Base-by-base conservation (phyloP, 2,329 filamentous ascomycete genomes). In the Hypoxylon sp. region DNA sequence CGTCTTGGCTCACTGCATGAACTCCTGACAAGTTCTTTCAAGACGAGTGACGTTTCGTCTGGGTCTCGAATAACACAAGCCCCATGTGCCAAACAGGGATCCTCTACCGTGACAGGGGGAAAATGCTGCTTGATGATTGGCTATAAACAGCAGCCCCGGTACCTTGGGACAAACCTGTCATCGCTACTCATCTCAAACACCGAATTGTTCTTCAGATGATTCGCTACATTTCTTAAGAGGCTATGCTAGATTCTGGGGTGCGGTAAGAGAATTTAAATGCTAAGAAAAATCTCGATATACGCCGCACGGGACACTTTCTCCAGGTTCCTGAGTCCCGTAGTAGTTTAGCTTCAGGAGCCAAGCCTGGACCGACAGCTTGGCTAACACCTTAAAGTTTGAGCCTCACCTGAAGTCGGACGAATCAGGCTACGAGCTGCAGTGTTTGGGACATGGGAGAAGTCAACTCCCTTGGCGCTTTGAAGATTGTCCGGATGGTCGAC, bases 41-140 rank as follows among this genome's bases (percentile, higher is more conserved):
- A 68, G 62, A 71, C 68, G 68, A 35, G 62, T 35, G 54, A 64
- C 52, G 68, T 71, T 71, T 71, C 65, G 68, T 42, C 48, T 68
- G 56, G 65, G 68, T 71, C 68, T 71, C 68, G 60, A 64, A 64
- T 57, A 39, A 37, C 56, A 42, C 59, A 60, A 52, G 13, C 47
- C 54, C 55, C 47, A 62, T 68, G 59, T 66, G 62, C 65, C 19
- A 32, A 17, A 29, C 68, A n/a, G 44, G 67, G 66, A 61, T 60
- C 42, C 50, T 35, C 32, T 6, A 24, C 46, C 39, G 44, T 31
- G 27, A 64, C 47, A 42, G 55, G 68, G 66, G 62, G 27, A 3
- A 2, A 19, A 46, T 58, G 6, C 47, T 2, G 15, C 7, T 31
- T 52, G 10, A 50, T 66, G 42, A 71, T 71, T 71, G 68, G 68